phyloP scores from a whole-genome alignment of 345 rosid species.

The Acer saccharum region DNA sequence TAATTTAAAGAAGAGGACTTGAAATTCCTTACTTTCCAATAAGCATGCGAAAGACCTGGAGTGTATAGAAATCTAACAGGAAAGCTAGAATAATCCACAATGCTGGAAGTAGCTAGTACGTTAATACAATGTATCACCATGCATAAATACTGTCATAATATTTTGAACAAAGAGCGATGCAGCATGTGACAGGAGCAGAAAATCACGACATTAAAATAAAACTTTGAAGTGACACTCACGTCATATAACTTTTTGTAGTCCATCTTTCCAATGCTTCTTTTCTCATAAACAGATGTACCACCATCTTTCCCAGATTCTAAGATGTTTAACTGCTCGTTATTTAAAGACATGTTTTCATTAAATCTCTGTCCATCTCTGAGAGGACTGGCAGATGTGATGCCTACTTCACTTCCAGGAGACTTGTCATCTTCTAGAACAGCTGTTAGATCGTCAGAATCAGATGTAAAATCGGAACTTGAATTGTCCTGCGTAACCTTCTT shows the following conservation, averaged over 20 bases:
- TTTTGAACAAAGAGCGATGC: neutral
- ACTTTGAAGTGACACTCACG: constrained; percentile 54
- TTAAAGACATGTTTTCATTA: constrained; percentile 9
- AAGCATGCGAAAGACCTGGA: neutral
- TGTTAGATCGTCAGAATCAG: constrained; percentile 78
- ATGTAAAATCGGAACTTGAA: constrained; percentile 75
- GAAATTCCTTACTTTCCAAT: neutral
- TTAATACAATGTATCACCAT: neutral
- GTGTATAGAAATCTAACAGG: neutral
- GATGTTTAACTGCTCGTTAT: constrained; percentile 30
- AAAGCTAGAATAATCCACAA: constrained; percentile 11
- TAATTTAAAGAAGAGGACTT: neutral
- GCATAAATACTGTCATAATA: neutral
- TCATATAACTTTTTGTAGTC: constrained; percentile 89
- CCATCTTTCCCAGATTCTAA: constrained; percentile 43
- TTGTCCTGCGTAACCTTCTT: constrained; percentile 47
- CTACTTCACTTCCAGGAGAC: constrained; percentile 40
- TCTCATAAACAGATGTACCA: constrained; percentile 41
- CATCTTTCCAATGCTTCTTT: constrained; percentile 66
- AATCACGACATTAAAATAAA: neutral
- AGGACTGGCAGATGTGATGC: constrained; percentile 5
- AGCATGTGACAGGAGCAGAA: neutral
- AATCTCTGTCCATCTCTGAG: constrained; percentile 29
- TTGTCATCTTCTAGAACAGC: constrained; percentile 31
- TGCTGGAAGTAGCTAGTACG: neutral